Conservation (phyloP, 192 early-diverging fungal species). For the Linderina pennispora region DNA sequence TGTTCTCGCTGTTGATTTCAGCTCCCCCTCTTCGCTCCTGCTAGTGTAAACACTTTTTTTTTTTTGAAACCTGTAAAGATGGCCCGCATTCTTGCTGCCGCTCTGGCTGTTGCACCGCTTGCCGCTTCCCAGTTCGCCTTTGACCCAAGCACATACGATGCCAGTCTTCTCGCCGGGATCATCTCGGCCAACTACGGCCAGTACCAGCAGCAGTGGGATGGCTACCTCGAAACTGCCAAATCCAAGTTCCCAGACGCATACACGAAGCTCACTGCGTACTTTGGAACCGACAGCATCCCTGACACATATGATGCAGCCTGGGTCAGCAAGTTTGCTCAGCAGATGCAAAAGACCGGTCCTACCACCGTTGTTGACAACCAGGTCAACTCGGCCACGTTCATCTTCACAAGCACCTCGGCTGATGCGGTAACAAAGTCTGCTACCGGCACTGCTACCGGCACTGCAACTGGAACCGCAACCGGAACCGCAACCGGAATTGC, state of each 20-base stretch:
- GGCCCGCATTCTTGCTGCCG: neutral
- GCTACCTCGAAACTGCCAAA: conserved; percentile 14
- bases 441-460: neutral
- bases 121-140: conserved; percentile 20
- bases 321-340: conserved; percentile 17
- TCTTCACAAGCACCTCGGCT: neutral
- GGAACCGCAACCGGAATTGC: neutral
- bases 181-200: conserved; percentile 22
- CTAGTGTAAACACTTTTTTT: neutral
- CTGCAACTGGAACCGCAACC: neutral
- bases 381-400: neutral
- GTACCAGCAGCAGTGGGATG: conserved; percentile 19
- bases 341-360: conserved; percentile 22
- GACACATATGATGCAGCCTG: conserved; percentile 19
- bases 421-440: neutral
- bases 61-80: neutral
- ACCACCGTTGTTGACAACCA: conserved; percentile 19
- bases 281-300: conserved; percentile 11
- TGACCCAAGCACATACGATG: conserved; percentile 24
- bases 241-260: conserved; percentile 21
- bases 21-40: neutral
- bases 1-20: neutral
- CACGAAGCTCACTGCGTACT: conserved; percentile 12
- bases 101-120: neutral
- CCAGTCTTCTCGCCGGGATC: conserved; percentile 11